phyloP scores from a whole-genome alignment of 2,329 filamentous ascomycete species.

The Microdochium bolleyi region DNA sequence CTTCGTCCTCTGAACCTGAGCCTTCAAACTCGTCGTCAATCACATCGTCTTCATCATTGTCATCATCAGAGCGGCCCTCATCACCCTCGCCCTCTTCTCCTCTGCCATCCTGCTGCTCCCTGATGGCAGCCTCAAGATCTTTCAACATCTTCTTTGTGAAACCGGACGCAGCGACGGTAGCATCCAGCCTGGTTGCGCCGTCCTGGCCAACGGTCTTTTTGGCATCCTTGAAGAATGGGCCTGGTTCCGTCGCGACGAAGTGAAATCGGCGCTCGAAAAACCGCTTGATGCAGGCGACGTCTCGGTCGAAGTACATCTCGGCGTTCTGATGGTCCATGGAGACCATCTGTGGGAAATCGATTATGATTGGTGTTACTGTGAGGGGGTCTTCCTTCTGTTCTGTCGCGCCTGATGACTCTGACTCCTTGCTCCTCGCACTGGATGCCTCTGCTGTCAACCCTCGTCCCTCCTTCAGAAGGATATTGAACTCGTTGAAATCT shows the following conservation, averaged over 20 bases:
- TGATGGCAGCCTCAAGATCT: slow-evolving; percentile 86
- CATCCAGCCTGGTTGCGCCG: slow-evolving; percentile 65
- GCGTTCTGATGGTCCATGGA: slow-evolving; percentile 91
- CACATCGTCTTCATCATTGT: slow-evolving; percentile 23
- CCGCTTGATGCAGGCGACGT: slow-evolving; percentile 89
- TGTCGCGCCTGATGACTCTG: slow-evolving; percentile 18
- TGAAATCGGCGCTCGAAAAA: slow-evolving; percentile 88
- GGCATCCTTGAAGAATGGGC: slow-evolving; percentile 79
- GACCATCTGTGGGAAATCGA: slow-evolving; percentile 98
- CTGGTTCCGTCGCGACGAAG: slow-evolving; percentile 73
- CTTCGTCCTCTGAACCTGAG: slow-evolving; percentile 19
- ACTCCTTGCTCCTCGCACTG: slow-evolving; percentile 4
- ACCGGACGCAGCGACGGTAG: slow-evolving; percentile 83
- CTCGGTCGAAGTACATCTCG: slow-evolving; percentile 94
- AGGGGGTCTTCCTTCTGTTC: slow-evolving; percentile 21
- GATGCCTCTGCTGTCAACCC: slow-evolving; percentile 24
- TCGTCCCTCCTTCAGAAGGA: slow-evolving; percentile 73
- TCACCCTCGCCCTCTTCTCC: slow-evolving; percentile 28
- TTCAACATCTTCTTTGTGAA: slow-evolving; percentile 97
- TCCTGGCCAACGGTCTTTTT: slow-evolving; percentile 64
- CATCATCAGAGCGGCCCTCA: slow-evolving; percentile 27
- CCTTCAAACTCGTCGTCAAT: slow-evolving; percentile 20
- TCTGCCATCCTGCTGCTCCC: slow-evolving; percentile 55
- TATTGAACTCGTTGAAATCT: slow-evolving; percentile 99
- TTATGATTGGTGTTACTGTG: slow-evolving; percentile 70